Evolutionary conservation across 2,329 filamentous ascomycete genomes (phyloP), one percentile per base, ranked within the genome.

Genomic region (Colletotrichum graminicola): DNA sequence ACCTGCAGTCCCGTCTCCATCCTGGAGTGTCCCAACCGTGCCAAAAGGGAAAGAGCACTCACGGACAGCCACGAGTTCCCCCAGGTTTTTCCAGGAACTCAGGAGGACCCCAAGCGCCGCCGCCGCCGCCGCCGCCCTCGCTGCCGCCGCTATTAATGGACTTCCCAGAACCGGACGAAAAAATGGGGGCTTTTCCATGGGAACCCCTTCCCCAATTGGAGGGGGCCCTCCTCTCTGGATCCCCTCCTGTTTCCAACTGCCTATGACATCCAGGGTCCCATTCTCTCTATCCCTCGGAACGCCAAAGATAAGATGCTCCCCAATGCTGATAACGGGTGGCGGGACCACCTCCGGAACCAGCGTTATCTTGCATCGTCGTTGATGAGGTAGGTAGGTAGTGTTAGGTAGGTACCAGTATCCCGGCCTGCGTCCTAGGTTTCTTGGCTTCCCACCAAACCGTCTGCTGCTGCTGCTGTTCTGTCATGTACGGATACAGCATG

Each of bases 1-100:
- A 52, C 63, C 72, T 73, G 69, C 72, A 74, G 65, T 66, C 61
- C 66, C 36, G 47, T 32, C 61, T 47, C 61, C 49, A 63, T 63
- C 47, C 47, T 39, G 21, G 21, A n/a, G 18, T 29, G n/a, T 51
- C 45, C 16, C n/a, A 39, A 51, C 43, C 43, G 32, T 61, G 43
- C 59, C 45, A 23, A 47, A 23, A 34, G 29, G 59, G n/a, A 26
- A 36, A 23, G 59, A 16, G 43, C 16, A 62, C 32, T 51, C 59
- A 62, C 59, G 45, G 45, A 62, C 32, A 32, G 32, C 43, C 45
- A 51, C 29, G 59, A 51, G 12, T 32, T 49, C 65, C 67, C 67
- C 36, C 45, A 36, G 52, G 26, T n/a, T 49, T 49, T 57, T 32
- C 52, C 39, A 36, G 26, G 49, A 56, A 34, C 45, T 26, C 12